Conservation (phyloP, 192 early-diverging fungal genomes). For the Linnemannia elongata region DNA sequence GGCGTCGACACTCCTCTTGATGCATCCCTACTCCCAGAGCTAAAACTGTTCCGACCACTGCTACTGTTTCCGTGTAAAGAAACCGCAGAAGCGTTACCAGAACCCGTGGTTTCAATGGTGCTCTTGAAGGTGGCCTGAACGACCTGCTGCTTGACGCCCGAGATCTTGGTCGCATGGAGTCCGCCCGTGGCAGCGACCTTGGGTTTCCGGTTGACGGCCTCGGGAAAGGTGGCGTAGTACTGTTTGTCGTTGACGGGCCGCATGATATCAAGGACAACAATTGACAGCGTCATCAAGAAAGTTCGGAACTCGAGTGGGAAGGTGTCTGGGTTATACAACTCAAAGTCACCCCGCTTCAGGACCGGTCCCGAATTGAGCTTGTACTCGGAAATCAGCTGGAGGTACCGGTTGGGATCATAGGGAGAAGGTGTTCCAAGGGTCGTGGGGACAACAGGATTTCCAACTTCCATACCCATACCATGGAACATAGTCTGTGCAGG, state of each 20-base stretch:
- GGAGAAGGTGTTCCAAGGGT: slow-evolving; percentile 32
- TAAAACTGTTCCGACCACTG: not conserved
- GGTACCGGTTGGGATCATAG: slow-evolving; percentile 36
- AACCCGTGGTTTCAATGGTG: not conserved
- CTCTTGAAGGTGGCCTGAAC: not conserved
- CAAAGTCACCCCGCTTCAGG: slow-evolving; percentile 40
- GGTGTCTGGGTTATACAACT: slow-evolving; percentile 48
- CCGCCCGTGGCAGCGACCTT: slow-evolving; percentile 12
- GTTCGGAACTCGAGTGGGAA: slow-evolving; percentile 44
- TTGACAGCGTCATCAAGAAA: slow-evolving; percentile 28
- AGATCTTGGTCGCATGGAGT: not conserved
- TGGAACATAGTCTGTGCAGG: slow-evolving; percentile 29
- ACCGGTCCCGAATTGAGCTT: slow-evolving; percentile 48
- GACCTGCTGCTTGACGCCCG: not conserved
- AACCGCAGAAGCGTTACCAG: not conserved
- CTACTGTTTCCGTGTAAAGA: not conserved
- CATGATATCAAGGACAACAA: slow-evolving; percentile 36
- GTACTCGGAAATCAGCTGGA: slow-evolving; percentile 49
- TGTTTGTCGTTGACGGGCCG: slow-evolving; percentile 40
- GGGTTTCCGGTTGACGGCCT: not conserved
- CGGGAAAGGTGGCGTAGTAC: slow-evolving; percentile 34
- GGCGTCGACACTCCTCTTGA: not conserved
- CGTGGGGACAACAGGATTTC: not conserved
- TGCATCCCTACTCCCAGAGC: not conserved
- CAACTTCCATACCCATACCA: slow-evolving; percentile 30